phyloP scores from a whole-genome alignment of 2,329 filamentous ascomycete species.

The Apiospora koreana region DNA sequence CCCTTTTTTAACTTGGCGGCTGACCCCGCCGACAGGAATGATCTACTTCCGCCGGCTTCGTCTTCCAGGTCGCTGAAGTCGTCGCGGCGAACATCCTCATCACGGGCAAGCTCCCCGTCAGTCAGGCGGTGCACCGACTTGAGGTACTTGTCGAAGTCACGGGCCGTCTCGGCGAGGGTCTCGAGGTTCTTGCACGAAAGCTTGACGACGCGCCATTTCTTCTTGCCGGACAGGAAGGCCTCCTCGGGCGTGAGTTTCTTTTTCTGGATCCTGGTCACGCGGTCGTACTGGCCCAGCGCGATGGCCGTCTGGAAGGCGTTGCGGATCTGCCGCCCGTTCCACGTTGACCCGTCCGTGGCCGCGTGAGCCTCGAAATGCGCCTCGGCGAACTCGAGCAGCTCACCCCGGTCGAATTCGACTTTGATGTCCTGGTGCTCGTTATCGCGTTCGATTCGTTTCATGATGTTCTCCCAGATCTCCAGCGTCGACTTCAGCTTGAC shows the following conservation, averaged over 20 bases:
- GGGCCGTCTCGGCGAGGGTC: constrained; percentile 18
- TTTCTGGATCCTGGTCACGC: constrained; percentile 10
- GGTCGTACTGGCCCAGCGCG: constrained; percentile 20
- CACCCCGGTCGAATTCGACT: constrained; percentile 17
- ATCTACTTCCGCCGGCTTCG: not conserved
- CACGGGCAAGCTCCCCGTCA: constrained; percentile 18
- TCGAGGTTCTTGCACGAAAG: constrained; percentile 17
- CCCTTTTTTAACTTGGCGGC: not conserved
- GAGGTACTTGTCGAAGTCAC: constrained; percentile 19
- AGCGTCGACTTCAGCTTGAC: constrained; percentile 16
- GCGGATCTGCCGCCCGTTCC: constrained; percentile 30
- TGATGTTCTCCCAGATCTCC: constrained; percentile 24
- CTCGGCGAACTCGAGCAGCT: constrained; percentile 18
- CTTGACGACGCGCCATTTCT: constrained; percentile 13
- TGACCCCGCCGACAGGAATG: not conserved
- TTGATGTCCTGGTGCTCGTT: constrained; percentile 17
- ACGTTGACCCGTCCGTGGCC: constrained; percentile 14
- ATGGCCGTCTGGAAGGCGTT: constrained; percentile 29
- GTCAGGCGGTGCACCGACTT: constrained; percentile 5
- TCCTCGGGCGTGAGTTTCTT: constrained; percentile 17
- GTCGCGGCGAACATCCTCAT: constrained; percentile 17
- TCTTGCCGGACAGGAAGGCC: constrained; percentile 14
- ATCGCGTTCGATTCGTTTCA: constrained; percentile 21
- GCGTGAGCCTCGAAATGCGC: constrained; percentile 17
- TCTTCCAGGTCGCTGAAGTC: not conserved